Evolutionary conservation across 495 filamentous ascomycete species (phyloP), one percentile per base, ranked within the genome.

Genomic region (Penicillium odoratum): DNA sequence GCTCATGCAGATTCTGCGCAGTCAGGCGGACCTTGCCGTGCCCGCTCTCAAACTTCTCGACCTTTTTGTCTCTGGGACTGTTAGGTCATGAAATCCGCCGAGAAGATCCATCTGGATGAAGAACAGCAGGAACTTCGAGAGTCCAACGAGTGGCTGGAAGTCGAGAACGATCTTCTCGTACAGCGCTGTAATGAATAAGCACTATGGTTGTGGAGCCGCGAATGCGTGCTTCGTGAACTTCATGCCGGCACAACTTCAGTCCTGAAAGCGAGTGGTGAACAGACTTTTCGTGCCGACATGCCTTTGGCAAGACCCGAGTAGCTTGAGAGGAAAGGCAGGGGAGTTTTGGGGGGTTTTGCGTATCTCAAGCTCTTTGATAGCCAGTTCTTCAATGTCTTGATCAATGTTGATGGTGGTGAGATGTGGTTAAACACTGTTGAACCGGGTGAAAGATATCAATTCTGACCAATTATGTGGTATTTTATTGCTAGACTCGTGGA

Each of bases 151-250:
- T 48, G 46, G 36, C n/a, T 51, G 4, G 34, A 51, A 26, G 31
- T n/a, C 8, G 49, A 40, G 34, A 51, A 51, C 25, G 49, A 40
- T 38, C 16, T 38, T 40, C 49, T 51, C 30, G 31, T 38, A 8
- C 33, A 51, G 49, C 49, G 49, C 34, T 51, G 49, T 25, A 51
- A 51, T 51, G 49, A 38, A 16, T 33, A 51, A 40, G 18, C 31
- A 7, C 15, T 51, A 28, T 15, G 25, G 34, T 8, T 51, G n/a
- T 51, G 49, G 49, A 34, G 34, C 33, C 49, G 49, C 15, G 49
- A 36, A 16, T 16, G 49, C 11, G 36, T 40, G 36, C 36, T 40
- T n/a, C 36, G 15, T 40, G 36, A 40, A 40, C 36, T 40, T 40
- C 15, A 40, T 13, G 36, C 36, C 3, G 36, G 36, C 13, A 40